Base-by-base conservation (phyloP, 2,329 filamentous ascomycete species). In the Aspergillus intermedius region DNA sequence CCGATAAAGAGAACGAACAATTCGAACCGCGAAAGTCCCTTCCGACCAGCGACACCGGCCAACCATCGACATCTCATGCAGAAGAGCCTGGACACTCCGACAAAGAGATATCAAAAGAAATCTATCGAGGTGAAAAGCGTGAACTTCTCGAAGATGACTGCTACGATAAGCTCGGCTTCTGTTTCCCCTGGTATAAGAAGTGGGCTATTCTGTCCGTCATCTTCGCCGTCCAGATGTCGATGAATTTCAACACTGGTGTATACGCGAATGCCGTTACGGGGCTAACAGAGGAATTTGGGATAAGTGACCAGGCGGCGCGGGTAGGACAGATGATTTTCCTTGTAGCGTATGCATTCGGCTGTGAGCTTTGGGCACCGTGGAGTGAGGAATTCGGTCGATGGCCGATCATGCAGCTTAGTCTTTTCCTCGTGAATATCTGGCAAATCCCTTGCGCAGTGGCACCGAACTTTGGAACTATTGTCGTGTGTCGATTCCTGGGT, bases 331-430 rank as follows among this genome's bases (percentile, higher is more conserved):
- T 86, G 69, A 79, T 87, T 54, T 93, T 91, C 67, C 72, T 93
- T 19, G 74, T 93, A 47, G 71, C 83, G 3, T 93, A 93, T 65
- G 87, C 86, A 32, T 89, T 93, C 61, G 88, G 88, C n/a, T 91
- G 88, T 63, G 88, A 93, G 68, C 76, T 91, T 0, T 93, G 88
- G 88, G 88, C 88, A 0, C 88, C 88, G 0, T 93, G 87, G 85
- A 87, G 82, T 21, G 88, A 93, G 64, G 88, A 93, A 61, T 77
- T 91, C 45, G 88, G 88, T 4, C 79, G 88, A 40, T 86, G 82
- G 76, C 84, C 84, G 1, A 78, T 91, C 44, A 76, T 91, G 51
- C 87, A 91, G 73, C 69, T 80, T 30, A 87, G 82, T 39, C 70
- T 91, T 49, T 76, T 86, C 51, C 72, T 93, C n/a, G 86, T 90